These are phyloP conservation scores for Fusarium kyushuense DNA, from an alignment of 2,329 filamentous ascomycete genomes.

Conservation along the genomic window DNA sequence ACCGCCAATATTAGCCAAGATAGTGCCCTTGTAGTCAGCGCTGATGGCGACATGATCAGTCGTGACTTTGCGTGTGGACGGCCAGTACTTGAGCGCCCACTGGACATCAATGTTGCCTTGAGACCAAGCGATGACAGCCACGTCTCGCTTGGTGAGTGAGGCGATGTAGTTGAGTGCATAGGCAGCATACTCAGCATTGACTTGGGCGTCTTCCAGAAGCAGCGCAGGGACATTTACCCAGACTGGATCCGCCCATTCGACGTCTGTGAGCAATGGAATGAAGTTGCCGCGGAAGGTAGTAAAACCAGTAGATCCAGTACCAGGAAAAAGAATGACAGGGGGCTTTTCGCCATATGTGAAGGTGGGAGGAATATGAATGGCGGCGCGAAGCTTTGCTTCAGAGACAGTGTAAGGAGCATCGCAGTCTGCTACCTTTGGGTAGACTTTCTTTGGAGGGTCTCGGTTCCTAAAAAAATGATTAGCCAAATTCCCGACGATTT, in stretches of 20 bases:
- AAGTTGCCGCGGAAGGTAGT: conserved; percentile 7
- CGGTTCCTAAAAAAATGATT: not conserved
- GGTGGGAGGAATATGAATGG: conserved; percentile 4
- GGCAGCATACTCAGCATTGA: conserved; percentile 14
- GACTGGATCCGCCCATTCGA: conserved; percentile 18
- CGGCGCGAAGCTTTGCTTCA: conserved; percentile 8
- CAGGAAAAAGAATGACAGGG: conserved; percentile 14
- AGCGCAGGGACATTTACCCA: conserved; percentile 7
- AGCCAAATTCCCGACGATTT: fast-evolving
- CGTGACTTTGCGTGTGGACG: conserved; percentile 8
- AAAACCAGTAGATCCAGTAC: conserved; percentile 8
- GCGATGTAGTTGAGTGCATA: conserved; percentile 20
- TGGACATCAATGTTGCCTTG: conserved; percentile 18
- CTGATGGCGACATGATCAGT: conserved; percentile 16
- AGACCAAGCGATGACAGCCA: conserved; percentile 6
- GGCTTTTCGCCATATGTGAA: conserved; percentile 11
- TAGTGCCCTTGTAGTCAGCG: conserved; percentile 16
- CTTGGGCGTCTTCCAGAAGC: conserved; percentile 1
- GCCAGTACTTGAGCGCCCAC: conserved; percentile 31
- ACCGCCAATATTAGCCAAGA: not conserved
- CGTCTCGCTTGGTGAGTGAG: not conserved
- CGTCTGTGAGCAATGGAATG: conserved; percentile 11
- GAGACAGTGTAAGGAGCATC: not conserved
- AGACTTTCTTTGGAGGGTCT: not conserved
- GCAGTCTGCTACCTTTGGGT: conserved; percentile 6